phyloP scores from a whole-genome alignment of 768 basidiomycete genomes.

The Tricholoma bakamatsutake region DNA sequence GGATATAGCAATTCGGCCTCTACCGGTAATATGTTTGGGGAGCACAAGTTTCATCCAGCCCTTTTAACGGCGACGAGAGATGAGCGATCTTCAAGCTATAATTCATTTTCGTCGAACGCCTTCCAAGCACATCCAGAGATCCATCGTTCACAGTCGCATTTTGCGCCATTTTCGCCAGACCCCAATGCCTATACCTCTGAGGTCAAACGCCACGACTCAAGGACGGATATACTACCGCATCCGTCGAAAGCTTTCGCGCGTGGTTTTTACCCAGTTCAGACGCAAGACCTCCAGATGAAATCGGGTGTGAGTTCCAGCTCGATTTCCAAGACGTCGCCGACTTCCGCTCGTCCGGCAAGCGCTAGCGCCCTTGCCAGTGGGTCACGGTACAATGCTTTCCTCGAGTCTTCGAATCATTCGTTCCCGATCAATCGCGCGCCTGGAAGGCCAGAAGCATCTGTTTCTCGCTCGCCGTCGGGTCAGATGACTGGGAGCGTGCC shows the following conservation, averaged over 20 bases:
- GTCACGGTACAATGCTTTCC: constrained; percentile 40
- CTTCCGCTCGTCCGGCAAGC: constrained; percentile 37
- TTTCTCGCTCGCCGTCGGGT: constrained; percentile 51
- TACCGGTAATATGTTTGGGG: constrained; percentile 6
- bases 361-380: constrained; percentile 38
- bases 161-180: constrained; percentile 81
- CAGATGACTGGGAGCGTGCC: constrained; percentile 21
- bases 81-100: constrained; percentile 13
- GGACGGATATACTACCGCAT: constrained; percentile 40
- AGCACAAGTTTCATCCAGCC: constrained; percentile 16
- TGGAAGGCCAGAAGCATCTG: constrained; percentile 40
- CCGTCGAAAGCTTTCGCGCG: constrained; percentile 45
- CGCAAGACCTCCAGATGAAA: constrained; percentile 33
- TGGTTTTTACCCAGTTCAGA: constrained; percentile 38
- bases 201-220: constrained; percentile 30
- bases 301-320: constrained; percentile 10
- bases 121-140: constrained; percentile 27
- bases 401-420: constrained; percentile 32
- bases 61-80: constrained; percentile 12
- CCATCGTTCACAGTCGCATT: constrained; percentile 35
- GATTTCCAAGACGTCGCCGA: constrained; percentile 36
- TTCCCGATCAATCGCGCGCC: constrained; percentile 34
- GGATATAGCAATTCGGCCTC: constrained; percentile 5
- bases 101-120: constrained; percentile 15
- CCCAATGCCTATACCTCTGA: constrained; percentile 43